Percentiles rank a stretch among this genome's conserved stretches.
Conservation (phyloP, 1,139 yeast species). For the Debaryomycetaceae sp. region DNA sequence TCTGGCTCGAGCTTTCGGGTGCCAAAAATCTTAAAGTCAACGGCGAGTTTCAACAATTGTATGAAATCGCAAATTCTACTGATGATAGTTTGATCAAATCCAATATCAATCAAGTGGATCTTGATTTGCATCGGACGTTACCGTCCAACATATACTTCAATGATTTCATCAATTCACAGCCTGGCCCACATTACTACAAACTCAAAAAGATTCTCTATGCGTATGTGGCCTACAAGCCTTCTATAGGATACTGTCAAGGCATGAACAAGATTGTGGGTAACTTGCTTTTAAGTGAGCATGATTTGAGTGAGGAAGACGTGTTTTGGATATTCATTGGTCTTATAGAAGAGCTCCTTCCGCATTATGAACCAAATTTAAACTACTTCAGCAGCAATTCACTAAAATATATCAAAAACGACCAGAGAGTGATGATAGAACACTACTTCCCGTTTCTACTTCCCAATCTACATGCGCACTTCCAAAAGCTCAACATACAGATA, state of each 20-base stretch:
- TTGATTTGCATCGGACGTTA: constrained; percentile 56
- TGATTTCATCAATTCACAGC: constrained; percentile 34
- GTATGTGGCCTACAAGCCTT: constrained; percentile 47
- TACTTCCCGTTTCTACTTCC: constrained; percentile 34
- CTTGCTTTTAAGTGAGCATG: constrained; percentile 31
- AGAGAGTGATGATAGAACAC: constrained; percentile 19
- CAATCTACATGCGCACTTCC: constrained; percentile 35
- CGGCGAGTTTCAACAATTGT: constrained; percentile 44
- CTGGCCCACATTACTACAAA: constrained; percentile 53
- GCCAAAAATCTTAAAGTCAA: constrained; percentile 46
- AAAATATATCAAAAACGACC: constrained; percentile 39
- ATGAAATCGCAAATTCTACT: constrained; percentile 9
- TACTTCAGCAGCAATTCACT: constrained; percentile 41
- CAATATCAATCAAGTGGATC: constrained; percentile 49
- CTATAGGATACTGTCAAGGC: constrained; percentile 60
- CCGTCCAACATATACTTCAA: constrained; percentile 54
- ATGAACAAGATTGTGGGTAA: constrained; percentile 62
- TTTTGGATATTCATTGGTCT: constrained; percentile 56
- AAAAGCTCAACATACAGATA: constrained; percentile 36
- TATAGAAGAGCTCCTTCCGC: constrained; percentile 51
- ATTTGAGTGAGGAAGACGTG: constrained; percentile 47
- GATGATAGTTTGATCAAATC: constrained; percentile 19
- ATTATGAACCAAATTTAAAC: constrained; percentile 16
- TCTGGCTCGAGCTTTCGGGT: constrained; percentile 58
- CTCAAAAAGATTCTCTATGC: constrained; percentile 51